Percentiles rank a stretch among this genome's conserved stretches.
phyloP scores from a whole-genome alignment of 495 filamentous ascomycete genomes.

The Aspergillus homomorphus region DNA sequence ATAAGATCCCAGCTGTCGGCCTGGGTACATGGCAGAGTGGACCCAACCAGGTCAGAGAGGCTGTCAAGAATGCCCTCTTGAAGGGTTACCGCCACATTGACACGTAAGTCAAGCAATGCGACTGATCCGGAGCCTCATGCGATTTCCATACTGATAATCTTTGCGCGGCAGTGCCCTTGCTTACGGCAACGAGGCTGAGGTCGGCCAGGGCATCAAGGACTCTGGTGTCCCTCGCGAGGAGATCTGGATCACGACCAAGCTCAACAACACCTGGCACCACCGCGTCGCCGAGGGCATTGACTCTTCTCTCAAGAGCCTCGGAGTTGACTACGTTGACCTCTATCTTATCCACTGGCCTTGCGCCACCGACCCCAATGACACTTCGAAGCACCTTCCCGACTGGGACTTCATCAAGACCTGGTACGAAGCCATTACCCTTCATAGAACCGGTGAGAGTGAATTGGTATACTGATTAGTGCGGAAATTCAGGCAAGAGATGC shows the following conservation, averaged over 20 bases:
- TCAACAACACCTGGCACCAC: slow-evolving; percentile 80
- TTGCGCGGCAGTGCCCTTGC: slow-evolving; percentile 56
- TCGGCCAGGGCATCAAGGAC: slow-evolving; percentile 74
- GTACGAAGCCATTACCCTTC: slow-evolving; percentile 25
- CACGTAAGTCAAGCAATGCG: slow-evolving; percentile 37
- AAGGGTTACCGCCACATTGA: slow-evolving; percentile 72
- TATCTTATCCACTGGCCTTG: slow-evolving; percentile 87
- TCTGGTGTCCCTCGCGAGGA: slow-evolving; percentile 76
- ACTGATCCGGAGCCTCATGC: background rate
- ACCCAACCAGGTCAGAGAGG: slow-evolving; percentile 61
- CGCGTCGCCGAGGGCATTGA: slow-evolving; percentile 66
- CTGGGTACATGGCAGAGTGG: slow-evolving; percentile 80
- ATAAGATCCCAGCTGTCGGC: slow-evolving; percentile 75
- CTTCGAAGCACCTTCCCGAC: slow-evolving; percentile 57
- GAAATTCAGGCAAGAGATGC: slow-evolving; percentile 60
- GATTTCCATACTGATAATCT: background rate
- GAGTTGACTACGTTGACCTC: slow-evolving; percentile 75
- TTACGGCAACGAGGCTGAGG: slow-evolving; percentile 82
- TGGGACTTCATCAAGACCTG: slow-evolving; percentile 84
- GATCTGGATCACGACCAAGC: slow-evolving; percentile 87
- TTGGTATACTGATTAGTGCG: slow-evolving; percentile 4
- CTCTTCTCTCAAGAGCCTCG: slow-evolving; percentile 65
- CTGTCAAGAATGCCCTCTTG: slow-evolving; percentile 72
- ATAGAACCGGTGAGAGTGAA: background rate
- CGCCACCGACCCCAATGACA: slow-evolving; percentile 56